phyloP scores from a whole-genome alignment of 768 basidiomycete species.

The Crucibulum laeve region DNA sequence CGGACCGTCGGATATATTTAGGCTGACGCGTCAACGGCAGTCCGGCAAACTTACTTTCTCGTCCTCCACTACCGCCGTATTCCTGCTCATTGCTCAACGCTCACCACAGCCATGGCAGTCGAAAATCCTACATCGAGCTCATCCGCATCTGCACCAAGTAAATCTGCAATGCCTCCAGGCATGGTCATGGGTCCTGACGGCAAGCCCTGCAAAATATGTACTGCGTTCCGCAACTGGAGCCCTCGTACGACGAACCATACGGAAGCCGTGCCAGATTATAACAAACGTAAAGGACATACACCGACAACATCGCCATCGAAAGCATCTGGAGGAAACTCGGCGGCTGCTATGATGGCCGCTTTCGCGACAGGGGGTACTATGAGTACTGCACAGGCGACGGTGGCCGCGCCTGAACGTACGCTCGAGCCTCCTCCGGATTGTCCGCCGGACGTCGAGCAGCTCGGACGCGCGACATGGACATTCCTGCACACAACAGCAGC shows the following conservation, averaged over 20 bases:
- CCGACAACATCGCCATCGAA: background rate
- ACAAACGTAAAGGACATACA: background rate
- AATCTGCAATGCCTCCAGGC: slow-evolving; percentile 59
- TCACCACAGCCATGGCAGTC: background rate
- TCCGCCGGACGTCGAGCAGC: slow-evolving; percentile 85
- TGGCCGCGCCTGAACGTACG: slow-evolving; percentile 14
- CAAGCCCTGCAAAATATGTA: slow-evolving; percentile 92
- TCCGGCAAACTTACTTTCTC: too few relatives aligned
- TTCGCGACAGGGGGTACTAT: slow-evolving; percentile 21
- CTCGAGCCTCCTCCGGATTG: slow-evolving; percentile 58
- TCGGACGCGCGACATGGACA: slow-evolving; percentile 93
- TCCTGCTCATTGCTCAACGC: background rate
- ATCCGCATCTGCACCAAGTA: too few relatives aligned
- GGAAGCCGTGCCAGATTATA: slow-evolving; percentile 10
- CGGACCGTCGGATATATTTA: too few relatives aligned
- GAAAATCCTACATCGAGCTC: background rate
- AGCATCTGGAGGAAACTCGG: too few relatives aligned
- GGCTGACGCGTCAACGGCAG: too few relatives aligned
- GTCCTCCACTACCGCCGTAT: too few relatives aligned
- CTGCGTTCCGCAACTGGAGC: slow-evolving; percentile 71
- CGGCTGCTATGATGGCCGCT: slow-evolving; percentile 12
- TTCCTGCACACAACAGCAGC: slow-evolving; percentile 95
- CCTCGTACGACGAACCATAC: slow-evolving; percentile 33
- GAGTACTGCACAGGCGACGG: slow-evolving; percentile 11
- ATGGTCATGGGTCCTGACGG: slow-evolving; percentile 91